phyloP scores from a whole-genome alignment of 441 rosid species.

The Aleurites moluccanus region DNA sequence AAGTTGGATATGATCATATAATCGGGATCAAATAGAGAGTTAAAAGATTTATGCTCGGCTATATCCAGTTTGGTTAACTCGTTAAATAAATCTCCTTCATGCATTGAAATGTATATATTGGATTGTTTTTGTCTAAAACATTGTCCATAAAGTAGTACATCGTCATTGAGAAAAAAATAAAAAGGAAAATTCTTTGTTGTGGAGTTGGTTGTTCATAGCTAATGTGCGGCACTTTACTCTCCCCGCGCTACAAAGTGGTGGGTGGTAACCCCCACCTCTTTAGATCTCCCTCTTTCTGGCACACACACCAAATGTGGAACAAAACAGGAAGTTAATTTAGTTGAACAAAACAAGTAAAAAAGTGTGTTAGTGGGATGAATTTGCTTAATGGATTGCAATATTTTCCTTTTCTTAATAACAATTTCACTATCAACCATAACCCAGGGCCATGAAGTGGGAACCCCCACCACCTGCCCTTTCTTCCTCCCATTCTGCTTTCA shows the following conservation, averaged over 20 bases:
- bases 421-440: too few relatives aligned
- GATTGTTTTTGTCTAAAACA: too few relatives aligned
- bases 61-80: too few relatives aligned
- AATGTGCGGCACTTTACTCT: slow-evolving; percentile 15
- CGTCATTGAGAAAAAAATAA: neutral
- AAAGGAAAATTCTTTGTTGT: neutral
- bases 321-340: neutral
- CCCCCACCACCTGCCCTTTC: neutral
- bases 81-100: too few relatives aligned
- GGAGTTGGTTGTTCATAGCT: neutral
- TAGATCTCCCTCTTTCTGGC: neutral
- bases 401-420: too few relatives aligned
- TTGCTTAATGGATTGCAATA: neutral
- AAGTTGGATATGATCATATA: too few relatives aligned
- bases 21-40: too few relatives aligned
- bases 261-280: slow-evolving; percentile 3
- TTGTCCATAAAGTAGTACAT: neutral
- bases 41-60: too few relatives aligned
- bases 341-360: slow-evolving; percentile 6
- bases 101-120: too few relatives aligned
- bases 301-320: neutral
- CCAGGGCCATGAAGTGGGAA: too few relatives aligned
- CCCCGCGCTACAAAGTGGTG: slow-evolving; percentile 10
- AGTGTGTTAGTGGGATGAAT: neutral
- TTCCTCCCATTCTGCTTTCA: slow-evolving; percentile 6